Evolutionary conservation across 2,329 filamentous ascomycete genomes (phyloP), one percentile per base, ranked within the genome.

Genomic region (Xylariaceae sp.): DNA sequence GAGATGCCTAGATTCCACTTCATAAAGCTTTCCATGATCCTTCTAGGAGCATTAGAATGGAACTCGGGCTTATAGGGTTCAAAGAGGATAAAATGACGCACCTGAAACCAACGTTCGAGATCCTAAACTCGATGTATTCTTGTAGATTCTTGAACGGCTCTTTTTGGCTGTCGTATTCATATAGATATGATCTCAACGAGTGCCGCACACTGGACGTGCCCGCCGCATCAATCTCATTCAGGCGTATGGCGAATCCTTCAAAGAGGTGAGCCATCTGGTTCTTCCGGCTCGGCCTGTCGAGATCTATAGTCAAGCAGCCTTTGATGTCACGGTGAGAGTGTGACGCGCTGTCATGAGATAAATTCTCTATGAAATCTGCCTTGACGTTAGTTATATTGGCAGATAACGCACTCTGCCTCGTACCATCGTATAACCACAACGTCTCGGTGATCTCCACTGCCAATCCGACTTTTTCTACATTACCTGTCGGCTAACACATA

Each of bases 21-120:
- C 52, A 55, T 55, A 41, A 55, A 55, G 41, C 47, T 50, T 19
- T 55, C 52, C 52, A 55, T 55, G 41, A 55, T 53, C 25, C 52
- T 52, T 5, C 17, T n/a, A 7, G n/a, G n/a, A n/a, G n/a, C n/a
- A n/a, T n/a, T n/a, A n/a, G n/a, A n/a, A n/a, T n/a, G n/a, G n/a
- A n/a, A n/a, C n/a, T n/a, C n/a, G n/a, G n/a, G n/a, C n/a, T n/a
- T n/a, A n/a, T n/a, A n/a, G n/a, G n/a, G n/a, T n/a, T n/a, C n/a
- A n/a, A n/a, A n/a, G n/a, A n/a, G n/a, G n/a, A 5, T 5, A 29
- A 21, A 21, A 23, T 11, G 16, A 17, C 14, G 16, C 10, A 33
- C 29, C 5, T 45, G 25, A 53, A 55, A 32, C 52, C 52, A 33
- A 55, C 52, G 34, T 55, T 55, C 14, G 50, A 23, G 37, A 55